Evolutionary conservation across 2,329 filamentous ascomycete genomes (phyloP), one percentile per base, ranked within the genome.

Genomic region (Phyllosticta paracitricarpa): DNA sequence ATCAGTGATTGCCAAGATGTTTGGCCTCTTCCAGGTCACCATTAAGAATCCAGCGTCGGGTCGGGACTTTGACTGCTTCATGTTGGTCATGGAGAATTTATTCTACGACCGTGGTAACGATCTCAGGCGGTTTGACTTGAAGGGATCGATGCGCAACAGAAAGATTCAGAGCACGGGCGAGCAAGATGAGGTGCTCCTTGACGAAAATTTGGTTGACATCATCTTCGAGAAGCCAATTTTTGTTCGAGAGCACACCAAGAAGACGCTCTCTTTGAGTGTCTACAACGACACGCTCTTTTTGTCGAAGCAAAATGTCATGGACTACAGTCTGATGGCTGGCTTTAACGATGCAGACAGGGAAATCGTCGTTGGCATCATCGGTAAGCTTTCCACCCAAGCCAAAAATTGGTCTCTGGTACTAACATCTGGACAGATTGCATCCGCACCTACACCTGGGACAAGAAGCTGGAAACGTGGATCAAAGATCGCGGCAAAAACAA

Each of bases 391-490:
- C 14, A 14, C 35, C 17, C 25, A 1, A 25, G 2, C 48, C 14
- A 30, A 26, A 22, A 53, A 35, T 14, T 9, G 40, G n/a, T 48
- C 6, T n/a, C 7, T 51, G 9, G 51, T 12, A 28, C 55, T 52
- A 60, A 61, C 30, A 6, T 24, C 30, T n/a, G 57, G 52, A 30
- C 56, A 70, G 93, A 99, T 73, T 97, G 94, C 73, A 97, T 99
- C 66, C 86, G 94, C 61, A 99, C 94, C 0, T 99, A 97, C 72
- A 99, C 94, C 0, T 99, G 94, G 91, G 94, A 99, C 78, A 99
- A 99, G 81, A 97, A 97, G 72, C 83, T 99, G n/a, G 94, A 99
- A 77, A 94, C 88, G 60, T 99, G 94, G 94, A 97, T 99, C 82
- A 99, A 99, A 75, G 92, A 97, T 71, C 88, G 93, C 51, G 94